phyloP scores from a whole-genome alignment of 306 rosid species.

The Dicorynia guianensis region DNA sequence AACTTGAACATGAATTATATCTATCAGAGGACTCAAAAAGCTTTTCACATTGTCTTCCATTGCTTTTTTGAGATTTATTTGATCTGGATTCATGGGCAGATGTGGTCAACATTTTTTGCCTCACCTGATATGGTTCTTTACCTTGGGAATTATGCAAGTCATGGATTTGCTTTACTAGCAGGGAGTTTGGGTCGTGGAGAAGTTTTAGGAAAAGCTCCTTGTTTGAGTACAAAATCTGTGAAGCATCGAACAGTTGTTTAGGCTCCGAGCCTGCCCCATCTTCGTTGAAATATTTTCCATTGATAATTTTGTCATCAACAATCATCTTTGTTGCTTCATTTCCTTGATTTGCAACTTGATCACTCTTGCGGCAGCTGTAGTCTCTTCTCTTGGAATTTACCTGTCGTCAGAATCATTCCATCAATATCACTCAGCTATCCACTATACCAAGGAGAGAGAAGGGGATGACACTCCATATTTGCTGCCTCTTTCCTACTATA shows the following conservation, averaged over 20 bases:
- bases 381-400: constrained; percentile 49
- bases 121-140: constrained; percentile 41
- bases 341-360: constrained; percentile 39
- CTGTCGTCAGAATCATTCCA: constrained; percentile 39
- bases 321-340: constrained; percentile 58
- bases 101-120: constrained; percentile 38
- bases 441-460: not conserved
- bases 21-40: constrained; percentile 40
- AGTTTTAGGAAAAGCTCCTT: constrained; percentile 71
- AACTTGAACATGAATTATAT: constrained; percentile 35
- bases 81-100: constrained; percentile 28
- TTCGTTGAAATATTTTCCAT: constrained; percentile 46
- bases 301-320: constrained; percentile 51
- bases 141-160: constrained; percentile 52
- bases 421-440: constrained; percentile 30
- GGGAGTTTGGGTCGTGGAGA: constrained; percentile 77
- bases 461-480: constrained; percentile 3
- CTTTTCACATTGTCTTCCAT: constrained; percentile 48
- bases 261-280: constrained; percentile 58
- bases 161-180: constrained; percentile 66
- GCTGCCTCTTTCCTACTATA: not conserved
- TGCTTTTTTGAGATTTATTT: constrained; percentile 40
- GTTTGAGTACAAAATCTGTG: constrained; percentile 73
- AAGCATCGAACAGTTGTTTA: constrained; percentile 67
- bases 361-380: constrained; percentile 50